Conservation (phyloP, 139 green algal genomes). For the Trebouxia sp. region DNA sequence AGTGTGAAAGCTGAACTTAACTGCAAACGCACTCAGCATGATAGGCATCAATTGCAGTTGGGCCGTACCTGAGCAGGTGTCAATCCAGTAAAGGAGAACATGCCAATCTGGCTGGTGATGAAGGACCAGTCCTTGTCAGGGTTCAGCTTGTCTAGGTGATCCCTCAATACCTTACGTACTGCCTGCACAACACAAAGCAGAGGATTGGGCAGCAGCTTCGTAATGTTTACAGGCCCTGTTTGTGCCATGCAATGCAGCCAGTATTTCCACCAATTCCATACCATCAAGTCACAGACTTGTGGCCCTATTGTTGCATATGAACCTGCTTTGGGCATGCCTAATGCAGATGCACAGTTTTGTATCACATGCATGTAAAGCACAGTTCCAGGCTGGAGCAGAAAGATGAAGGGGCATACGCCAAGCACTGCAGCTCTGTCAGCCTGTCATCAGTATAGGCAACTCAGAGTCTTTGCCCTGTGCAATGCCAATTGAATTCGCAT, state of each 20-base stretch:
- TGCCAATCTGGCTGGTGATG: constrained; percentile 85
- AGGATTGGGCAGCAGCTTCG: background rate
- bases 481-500: too few species aligned
- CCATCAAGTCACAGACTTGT: too few species aligned
- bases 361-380: background rate
- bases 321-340: background rate
- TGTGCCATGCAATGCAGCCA: background rate
- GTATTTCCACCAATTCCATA: background rate
- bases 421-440: too few species aligned
- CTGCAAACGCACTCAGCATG: background rate
- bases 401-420: too few species aligned
- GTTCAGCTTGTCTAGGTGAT: constrained; percentile 68
- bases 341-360: background rate
- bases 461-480: too few species aligned
- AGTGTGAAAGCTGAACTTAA: background rate
- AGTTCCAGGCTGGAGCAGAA: too few species aligned
- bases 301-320: too few species aligned
- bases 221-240: background rate
- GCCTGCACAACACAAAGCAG: constrained; percentile 34
- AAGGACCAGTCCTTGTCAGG: constrained; percentile 90
- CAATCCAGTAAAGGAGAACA: constrained; percentile 96
- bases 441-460: too few species aligned
- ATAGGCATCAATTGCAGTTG: background rate
- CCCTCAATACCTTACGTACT: constrained; percentile 80
- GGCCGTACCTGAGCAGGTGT: constrained; percentile 71